phyloP scores from a whole-genome alignment of 2,329 filamentous ascomycete species.

The Pestalotiopsis fici region DNA sequence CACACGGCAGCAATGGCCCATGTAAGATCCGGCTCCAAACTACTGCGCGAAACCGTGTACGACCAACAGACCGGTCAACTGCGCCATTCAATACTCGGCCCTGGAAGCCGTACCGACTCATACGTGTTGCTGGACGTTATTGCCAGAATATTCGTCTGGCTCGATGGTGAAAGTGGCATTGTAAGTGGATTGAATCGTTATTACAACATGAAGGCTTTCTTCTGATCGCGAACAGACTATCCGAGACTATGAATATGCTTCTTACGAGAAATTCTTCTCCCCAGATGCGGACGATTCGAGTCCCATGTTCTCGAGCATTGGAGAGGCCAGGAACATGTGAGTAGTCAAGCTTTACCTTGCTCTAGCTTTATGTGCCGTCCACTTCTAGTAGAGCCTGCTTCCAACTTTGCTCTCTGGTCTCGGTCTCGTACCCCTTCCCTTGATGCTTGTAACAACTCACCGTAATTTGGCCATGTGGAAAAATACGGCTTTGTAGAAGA shows the following conservation, averaged over 20 bases:
- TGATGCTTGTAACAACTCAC: no score
- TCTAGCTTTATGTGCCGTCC: no score
- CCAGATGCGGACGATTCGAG: background rate
- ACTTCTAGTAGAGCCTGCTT: no score
- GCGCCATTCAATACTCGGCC: slow-evolving; percentile 1
- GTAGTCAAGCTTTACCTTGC: no score
- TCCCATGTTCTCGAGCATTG: slow-evolving; percentile 2
- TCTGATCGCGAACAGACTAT: background rate
- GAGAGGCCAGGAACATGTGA: slow-evolving; percentile 1
- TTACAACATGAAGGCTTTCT: background rate
- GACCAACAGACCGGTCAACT: background rate
- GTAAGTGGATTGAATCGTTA: background rate
- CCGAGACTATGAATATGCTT: background rate
- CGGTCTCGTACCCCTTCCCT: no score
- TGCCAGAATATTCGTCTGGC: slow-evolving; percentile 1
- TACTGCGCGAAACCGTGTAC: slow-evolving; percentile 7
- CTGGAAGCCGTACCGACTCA: background rate
- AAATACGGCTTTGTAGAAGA: no score
- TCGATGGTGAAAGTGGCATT: slow-evolving; percentile 1
- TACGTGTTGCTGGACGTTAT: slow-evolving; percentile 9
- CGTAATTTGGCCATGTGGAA: no score
- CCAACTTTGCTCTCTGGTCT: no score
- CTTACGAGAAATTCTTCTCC: background rate
- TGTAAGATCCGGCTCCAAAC: slow-evolving; percentile 5
- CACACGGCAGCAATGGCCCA: slow-evolving; percentile 5